phyloP scores from a whole-genome alignment of 1,284 basidiomycete species.

The Cutaneotrichosporon dermatis region DNA sequence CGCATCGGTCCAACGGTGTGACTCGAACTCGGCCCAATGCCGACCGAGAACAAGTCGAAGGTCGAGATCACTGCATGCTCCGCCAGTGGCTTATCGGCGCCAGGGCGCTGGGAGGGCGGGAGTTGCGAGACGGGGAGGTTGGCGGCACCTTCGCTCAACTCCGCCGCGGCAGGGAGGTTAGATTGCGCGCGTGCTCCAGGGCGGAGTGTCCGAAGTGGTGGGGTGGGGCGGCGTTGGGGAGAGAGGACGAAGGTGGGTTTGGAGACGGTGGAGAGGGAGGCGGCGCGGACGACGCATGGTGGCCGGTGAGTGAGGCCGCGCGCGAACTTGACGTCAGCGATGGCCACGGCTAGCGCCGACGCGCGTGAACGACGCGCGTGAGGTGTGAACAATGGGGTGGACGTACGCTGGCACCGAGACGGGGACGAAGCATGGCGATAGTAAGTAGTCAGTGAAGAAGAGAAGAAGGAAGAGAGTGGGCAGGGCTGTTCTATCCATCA shows the following conservation, averaged over 20 bases:
- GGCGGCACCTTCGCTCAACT: conserved; percentile 15
- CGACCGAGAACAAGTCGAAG: conserved; percentile 91
- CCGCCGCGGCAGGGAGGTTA: background rate
- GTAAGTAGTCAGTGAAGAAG: background rate
- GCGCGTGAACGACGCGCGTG: no score
- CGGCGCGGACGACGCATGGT: background rate
- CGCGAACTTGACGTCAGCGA: background rate
- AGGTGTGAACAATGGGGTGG: background rate
- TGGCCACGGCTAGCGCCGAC: background rate
- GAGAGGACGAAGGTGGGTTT: no score
- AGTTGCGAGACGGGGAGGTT: conserved; percentile 5
- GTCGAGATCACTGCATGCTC: conserved; percentile 91
- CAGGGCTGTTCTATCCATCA: no score
- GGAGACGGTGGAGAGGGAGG: no score
- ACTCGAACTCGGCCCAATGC: conserved; percentile 53
- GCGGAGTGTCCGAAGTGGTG: no score
- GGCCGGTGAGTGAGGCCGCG: background rate
- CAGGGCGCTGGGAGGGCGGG: conserved; percentile 18
- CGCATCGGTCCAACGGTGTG: conserved; percentile 84
- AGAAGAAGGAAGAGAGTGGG: background rate
- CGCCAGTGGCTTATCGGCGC: conserved; percentile 15
- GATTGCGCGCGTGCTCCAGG: no score
- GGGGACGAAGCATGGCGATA: background rate
- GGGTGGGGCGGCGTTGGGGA: background rate
- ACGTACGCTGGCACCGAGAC: background rate